phyloP scores from a whole-genome alignment of 73 alveolate species.

The Stentor coeruleus region DNA sequence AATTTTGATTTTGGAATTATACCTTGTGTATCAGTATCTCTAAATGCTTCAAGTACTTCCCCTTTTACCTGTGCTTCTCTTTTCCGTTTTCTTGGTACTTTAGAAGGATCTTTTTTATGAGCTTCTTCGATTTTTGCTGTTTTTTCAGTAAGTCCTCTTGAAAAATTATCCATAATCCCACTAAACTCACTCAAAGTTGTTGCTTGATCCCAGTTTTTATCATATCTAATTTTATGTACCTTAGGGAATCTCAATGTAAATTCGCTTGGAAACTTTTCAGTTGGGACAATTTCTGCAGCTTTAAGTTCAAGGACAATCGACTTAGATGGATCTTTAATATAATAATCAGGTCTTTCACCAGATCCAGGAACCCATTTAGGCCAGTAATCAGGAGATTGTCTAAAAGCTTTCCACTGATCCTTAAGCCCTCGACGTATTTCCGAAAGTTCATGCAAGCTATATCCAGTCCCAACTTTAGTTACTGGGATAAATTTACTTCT shows the following conservation, averaged over 20 bases:
- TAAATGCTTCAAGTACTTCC: slow-evolving; percentile 64
- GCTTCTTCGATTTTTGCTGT: slow-evolving; percentile 48
- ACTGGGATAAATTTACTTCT: slow-evolving; percentile 79
- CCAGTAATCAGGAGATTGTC: slow-evolving; percentile 74
- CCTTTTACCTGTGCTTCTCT: slow-evolving; percentile 50
- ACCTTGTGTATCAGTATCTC: slow-evolving; percentile 83
- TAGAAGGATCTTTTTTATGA: slow-evolving; percentile 45
- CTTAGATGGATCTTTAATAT: slow-evolving; percentile 73
- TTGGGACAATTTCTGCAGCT: slow-evolving; percentile 93
- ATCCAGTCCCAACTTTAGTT: slow-evolving; percentile 96
- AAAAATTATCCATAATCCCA: slow-evolving; percentile 70
- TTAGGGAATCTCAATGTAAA: slow-evolving; percentile 96
- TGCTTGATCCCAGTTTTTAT: slow-evolving; percentile 91
- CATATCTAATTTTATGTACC: slow-evolving; percentile 84
- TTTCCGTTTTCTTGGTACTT: slow-evolving; percentile 57
- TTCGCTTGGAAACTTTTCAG: slow-evolving; percentile 83
- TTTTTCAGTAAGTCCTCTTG: slow-evolving; percentile 72
- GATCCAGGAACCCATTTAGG: slow-evolving; percentile 91
- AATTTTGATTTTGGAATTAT: slow-evolving; percentile 69
- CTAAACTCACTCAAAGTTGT: slow-evolving; percentile 70
- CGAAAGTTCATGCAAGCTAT: slow-evolving; percentile 67
- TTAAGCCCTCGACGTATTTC: slow-evolving; percentile 71
- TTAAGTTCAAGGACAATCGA: slow-evolving; percentile 89
- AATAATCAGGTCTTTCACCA: slow-evolving; percentile 93
- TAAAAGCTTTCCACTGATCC: slow-evolving; percentile 75